Percentiles rank a stretch among this genome's conserved stretches.
Evolutionary conservation across 164 flowering plant species (phyloP).

Genomic region (Litsea cubeba): DNA sequence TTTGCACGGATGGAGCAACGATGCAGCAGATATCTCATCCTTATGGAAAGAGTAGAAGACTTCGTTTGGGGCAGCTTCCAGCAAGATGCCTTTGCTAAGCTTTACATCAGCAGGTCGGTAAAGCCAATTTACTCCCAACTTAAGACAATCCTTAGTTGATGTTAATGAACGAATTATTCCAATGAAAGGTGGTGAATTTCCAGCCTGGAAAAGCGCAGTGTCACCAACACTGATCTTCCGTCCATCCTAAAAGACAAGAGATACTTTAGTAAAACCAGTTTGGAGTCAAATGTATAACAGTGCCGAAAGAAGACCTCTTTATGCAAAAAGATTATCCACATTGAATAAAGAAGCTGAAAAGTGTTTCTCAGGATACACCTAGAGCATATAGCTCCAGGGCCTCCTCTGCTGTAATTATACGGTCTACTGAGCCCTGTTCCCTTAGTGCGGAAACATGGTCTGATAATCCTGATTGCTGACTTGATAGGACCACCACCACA

Average conservation of each 20-base stretch:
- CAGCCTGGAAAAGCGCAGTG: slow-evolving; percentile 90
- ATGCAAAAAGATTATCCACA: background rate
- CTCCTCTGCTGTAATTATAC: no score
- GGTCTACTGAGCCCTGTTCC: no score
- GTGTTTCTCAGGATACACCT: background rate
- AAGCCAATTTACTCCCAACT: slow-evolving; percentile 79
- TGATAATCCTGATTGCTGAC: no score
- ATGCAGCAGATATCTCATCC: slow-evolving; percentile 91
- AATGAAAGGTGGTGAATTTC: slow-evolving; percentile 72
- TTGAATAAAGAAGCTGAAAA: background rate
- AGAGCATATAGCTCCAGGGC: background rate
- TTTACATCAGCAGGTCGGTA: slow-evolving; percentile 83
- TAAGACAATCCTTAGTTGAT: slow-evolving; percentile 36
- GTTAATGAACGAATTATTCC: slow-evolving; percentile 66
- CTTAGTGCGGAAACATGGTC: no score
- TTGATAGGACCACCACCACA: no score
- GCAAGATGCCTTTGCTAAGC: slow-evolving; percentile 68
- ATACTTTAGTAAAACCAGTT: background rate
- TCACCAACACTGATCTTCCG: slow-evolving; percentile 84
- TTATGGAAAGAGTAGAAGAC: slow-evolving; percentile 86
- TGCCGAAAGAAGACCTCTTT: background rate
- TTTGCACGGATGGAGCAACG: slow-evolving; percentile 96
- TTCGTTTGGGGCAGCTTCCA: slow-evolving; percentile 91
- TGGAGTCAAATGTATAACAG: background rate
- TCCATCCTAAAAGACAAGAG: slow-evolving; percentile 55